Percentiles rank a stretch among this genome's conserved stretches.
phyloP scores from a whole-genome alignment of 2,329 filamentous ascomycete species.

The Shiraia bambusicola region DNA sequence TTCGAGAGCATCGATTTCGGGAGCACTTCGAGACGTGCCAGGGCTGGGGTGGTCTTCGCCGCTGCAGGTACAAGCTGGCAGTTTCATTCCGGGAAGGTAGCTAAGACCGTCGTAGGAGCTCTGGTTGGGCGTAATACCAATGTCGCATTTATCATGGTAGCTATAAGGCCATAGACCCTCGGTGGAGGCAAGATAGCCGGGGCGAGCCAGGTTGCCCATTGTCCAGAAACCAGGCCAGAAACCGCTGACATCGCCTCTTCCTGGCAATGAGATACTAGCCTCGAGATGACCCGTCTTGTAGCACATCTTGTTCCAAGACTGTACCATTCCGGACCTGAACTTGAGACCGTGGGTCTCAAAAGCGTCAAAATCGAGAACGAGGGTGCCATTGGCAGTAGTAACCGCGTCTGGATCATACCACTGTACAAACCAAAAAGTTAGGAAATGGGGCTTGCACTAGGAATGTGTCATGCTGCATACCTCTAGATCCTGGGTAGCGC shows the following conservation, averaged over 20 bases:
- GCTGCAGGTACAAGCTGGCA: slow-evolving; percentile 67
- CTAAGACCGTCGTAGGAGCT: slow-evolving; percentile 67
- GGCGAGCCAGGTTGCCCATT: slow-evolving; percentile 71
- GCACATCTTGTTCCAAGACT: slow-evolving; percentile 73
- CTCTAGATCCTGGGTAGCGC: slow-evolving; percentile 69
- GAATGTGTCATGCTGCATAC: slow-evolving; percentile 39
- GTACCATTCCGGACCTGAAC: slow-evolving; percentile 72
- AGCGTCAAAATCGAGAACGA: slow-evolving; percentile 65
- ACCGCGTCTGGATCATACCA: slow-evolving; percentile 72
- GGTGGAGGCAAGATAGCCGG: slow-evolving; percentile 68
- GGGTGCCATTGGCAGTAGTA: slow-evolving; percentile 61
- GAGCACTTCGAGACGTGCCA: slow-evolving; percentile 65
- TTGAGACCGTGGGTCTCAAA: slow-evolving; percentile 66
- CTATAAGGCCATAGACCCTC: slow-evolving; percentile 76
- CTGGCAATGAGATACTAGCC: slow-evolving; percentile 69
- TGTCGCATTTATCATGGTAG: slow-evolving; percentile 68
- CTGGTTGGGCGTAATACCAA: slow-evolving; percentile 71
- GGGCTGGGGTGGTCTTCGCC: slow-evolving; percentile 66
- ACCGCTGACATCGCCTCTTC: slow-evolving; percentile 64
- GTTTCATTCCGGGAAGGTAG: slow-evolving; percentile 67
- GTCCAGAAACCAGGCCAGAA: slow-evolving; percentile 78
- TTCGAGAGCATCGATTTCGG: slow-evolving; percentile 73
- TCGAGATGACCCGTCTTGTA: slow-evolving; percentile 72
- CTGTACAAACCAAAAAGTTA: slow-evolving; percentile 38
- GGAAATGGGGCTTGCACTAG: neutral